Percentiles rank a stretch among this genome's conserved stretches.
These are phyloP conservation scores for Malus sylvestris DNA, from an alignment of 306 rosid genomes.

Conservation along the genomic window DNA sequence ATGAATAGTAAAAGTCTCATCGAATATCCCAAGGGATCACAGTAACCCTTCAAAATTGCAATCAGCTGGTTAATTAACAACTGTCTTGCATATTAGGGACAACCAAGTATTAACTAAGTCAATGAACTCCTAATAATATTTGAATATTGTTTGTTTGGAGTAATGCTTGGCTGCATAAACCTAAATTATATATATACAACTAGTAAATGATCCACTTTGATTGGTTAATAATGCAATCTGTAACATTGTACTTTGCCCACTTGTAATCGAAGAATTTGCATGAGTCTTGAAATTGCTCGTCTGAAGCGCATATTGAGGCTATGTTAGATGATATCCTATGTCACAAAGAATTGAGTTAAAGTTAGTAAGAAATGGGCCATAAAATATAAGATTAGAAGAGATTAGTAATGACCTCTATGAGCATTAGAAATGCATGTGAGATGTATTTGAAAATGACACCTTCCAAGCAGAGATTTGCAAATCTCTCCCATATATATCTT, in stretches of 20 bases:
- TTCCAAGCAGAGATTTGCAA: no score
- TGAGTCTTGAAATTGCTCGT: neutral
- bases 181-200: neutral
- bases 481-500: no score
- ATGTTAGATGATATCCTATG: no score
- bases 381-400: no score
- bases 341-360: no score
- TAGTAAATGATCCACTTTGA: neutral
- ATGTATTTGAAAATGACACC: no score
- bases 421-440: no score
- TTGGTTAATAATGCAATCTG: neutral
- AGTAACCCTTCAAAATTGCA: neutral
- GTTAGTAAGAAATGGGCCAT: no score
- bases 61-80: neutral
- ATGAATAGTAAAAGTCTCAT: slow-evolving; percentile 33
- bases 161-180: neutral
- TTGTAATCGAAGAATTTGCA: neutral
- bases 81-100: neutral
- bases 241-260: neutral
- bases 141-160: neutral
- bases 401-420: no score
- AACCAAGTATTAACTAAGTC: neutral
- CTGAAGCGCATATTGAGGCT: no score
- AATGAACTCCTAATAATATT: neutral
- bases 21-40: slow-evolving; percentile 63